These are phyloP conservation scores for Pseudonectria foliicola DNA, from an alignment of 2,329 filamentous ascomycete genomes.

Conservation along the genomic window DNA sequence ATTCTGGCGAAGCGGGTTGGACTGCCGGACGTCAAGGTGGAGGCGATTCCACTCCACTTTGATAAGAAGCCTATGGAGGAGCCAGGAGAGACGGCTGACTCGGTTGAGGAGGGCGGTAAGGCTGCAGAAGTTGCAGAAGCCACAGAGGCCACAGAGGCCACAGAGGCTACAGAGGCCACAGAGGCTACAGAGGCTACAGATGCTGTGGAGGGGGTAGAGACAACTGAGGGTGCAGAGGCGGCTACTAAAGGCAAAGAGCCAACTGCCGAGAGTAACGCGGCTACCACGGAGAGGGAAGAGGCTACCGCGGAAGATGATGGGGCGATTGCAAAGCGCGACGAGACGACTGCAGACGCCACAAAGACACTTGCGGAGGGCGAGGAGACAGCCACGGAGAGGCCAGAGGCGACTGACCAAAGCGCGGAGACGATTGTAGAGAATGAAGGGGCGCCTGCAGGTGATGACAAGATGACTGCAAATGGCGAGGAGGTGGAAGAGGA, in stretches of 20 bases:
- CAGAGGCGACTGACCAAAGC: background rate
- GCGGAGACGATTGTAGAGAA: background rate
- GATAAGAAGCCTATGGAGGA: conserved; percentile 26
- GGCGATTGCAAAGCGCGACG: conserved; percentile 1
- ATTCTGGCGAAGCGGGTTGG: conserved; percentile 51
- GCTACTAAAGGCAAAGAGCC: too few relatives aligned
- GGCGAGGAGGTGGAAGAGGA: conserved; percentile 3
- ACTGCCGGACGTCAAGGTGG: conserved; percentile 35
- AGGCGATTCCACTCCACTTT: conserved; percentile 42
- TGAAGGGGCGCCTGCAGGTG: background rate
- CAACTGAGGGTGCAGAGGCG: too few relatives aligned
- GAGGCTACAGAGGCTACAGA: too few relatives aligned
- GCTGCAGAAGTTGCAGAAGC: background rate
- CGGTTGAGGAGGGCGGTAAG: conserved; percentile 6
- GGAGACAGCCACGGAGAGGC: too few relatives aligned
- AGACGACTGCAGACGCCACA: conserved; percentile 6
- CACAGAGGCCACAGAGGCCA: too few relatives aligned
- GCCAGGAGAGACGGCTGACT: conserved; percentile 18
- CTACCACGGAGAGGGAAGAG: conserved; percentile 9
- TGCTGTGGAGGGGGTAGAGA: too few relatives aligned
- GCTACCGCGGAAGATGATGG: background rate
- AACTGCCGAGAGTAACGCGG: conserved; percentile 27
- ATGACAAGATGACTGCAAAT: background rate
- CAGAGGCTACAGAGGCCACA: too few relatives aligned
- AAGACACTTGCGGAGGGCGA: conserved; percentile 2